Base-by-base conservation (phyloP, 345 rosid genomes). In the Eucalyptus lansdowneana region DNA sequence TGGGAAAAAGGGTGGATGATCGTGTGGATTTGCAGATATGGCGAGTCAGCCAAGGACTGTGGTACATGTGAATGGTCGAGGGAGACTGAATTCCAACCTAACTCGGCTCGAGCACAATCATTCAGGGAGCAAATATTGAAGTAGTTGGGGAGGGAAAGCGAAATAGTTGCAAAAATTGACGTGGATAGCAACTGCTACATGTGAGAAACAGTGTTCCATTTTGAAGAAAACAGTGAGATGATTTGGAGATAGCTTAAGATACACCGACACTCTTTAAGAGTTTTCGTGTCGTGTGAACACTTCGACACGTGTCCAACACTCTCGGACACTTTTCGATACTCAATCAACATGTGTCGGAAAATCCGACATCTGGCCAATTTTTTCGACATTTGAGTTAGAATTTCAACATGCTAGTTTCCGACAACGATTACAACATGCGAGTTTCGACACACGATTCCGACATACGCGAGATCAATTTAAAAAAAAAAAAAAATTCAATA, bases 301-400 rank as follows among this genome's bases (percentile, higher is more conserved):
- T 19, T 53, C 2, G 0, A 53, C 10, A 53, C 24, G 24, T 19
- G 5, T 53, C 5, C 4, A 0, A 53, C 4, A 3, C 25, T 19
- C 11, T 19, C 5, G 0, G 0, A 19, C 0, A 15, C 53, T 50
- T 0, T 50, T 16, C 2, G 21, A 16, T 21, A 51, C 21, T 51
- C 9, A 1, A 51, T 51, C 9, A 17, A 51, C 22, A 51, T 7
- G 0, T 50, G 21, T 50, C 3, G 7, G 0, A 50, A 50, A 50
- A 15, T 51, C 4, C 3, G 0, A 16, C 0, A 51, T 53, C 2
- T 19, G 0, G 1, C 8, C 10, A 19, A 53, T 53, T 19, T 53
- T 53, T 53, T 53, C 5, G 1, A 53, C 10, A 3, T 0, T 53
- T 1, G 2, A 53, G 10, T 19, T 19, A 5, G 24, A 19, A 53